phyloP scores from a whole-genome alignment of 768 basidiomycete species.

The Butyriboletus loyo region DNA sequence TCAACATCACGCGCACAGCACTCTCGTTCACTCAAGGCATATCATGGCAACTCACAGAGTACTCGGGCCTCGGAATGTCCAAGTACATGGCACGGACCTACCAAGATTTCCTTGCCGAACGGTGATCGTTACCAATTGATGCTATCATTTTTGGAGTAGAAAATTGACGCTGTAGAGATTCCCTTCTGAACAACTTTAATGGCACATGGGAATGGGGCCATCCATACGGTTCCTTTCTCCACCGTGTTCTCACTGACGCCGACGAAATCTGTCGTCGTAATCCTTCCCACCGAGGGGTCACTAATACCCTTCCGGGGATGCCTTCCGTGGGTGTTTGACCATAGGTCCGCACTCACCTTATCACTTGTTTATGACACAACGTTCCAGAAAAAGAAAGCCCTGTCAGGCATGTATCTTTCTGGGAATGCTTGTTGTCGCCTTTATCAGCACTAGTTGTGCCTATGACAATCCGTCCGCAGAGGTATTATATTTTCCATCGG shows the following conservation, averaged over 20 bases:
- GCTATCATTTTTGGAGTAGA: background rate
- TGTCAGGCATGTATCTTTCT: conserved; percentile 11
- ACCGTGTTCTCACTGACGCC: background rate
- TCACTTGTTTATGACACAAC: background rate
- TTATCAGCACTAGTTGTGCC: background rate
- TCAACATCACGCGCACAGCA: background rate
- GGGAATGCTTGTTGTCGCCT: background rate
- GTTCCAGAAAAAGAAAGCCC: background rate
- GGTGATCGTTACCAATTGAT: background rate
- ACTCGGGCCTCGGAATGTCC: background rate
- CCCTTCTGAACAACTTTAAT: background rate
- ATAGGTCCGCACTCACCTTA: background rate
- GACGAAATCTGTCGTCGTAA: background rate
- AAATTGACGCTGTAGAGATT: background rate
- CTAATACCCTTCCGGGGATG: background rate
- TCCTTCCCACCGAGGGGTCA: background rate
- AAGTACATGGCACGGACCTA: background rate
- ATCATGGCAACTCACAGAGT: background rate
- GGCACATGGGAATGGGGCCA: background rate
- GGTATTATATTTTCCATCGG: background rate
- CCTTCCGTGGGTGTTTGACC: background rate
- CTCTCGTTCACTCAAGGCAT: background rate
- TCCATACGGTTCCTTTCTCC: background rate
- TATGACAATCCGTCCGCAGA: background rate
- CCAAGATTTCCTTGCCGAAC: background rate